phyloP scores from a whole-genome alignment of 2,329 filamentous ascomycete genomes.

The Cordyceps fumosorosea region DNA sequence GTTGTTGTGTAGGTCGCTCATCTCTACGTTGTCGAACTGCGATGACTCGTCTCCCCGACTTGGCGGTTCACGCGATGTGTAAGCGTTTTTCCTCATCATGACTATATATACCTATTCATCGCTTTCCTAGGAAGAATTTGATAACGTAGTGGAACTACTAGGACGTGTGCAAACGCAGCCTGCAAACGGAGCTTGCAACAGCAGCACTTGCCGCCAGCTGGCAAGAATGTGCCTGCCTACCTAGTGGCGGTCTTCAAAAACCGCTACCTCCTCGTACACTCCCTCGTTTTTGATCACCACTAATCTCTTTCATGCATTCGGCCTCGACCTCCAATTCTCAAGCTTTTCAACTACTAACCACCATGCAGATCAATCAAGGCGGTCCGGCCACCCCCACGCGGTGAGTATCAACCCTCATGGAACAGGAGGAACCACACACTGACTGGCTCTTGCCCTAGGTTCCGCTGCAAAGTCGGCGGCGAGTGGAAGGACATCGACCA shows the following conservation, averaged over 20 bases:
- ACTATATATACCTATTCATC: no score
- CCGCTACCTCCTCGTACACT: no score
- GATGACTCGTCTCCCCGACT: no score
- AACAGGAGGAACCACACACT: neutral
- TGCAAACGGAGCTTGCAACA: neutral
- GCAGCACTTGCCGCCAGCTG: neutral
- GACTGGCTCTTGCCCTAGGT: neutral
- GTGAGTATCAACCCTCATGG: neutral
- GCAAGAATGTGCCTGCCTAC: neutral
- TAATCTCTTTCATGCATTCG: neutral
- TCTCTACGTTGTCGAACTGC: no score
- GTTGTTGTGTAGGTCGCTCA: no score
- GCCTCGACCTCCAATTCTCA: neutral
- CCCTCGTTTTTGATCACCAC: no score
- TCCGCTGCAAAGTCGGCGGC: conserved; percentile 7
- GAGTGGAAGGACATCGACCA: conserved; percentile 21
- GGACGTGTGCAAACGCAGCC: neutral
- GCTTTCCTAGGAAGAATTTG: no score
- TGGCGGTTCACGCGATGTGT: no score
- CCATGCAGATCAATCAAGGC: neutral
- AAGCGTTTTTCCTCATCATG: no score
- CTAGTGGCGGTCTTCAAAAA: neutral
- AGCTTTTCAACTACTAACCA: neutral
- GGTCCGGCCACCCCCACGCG: neutral
- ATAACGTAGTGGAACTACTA: no score